These are phyloP conservation scores for Brettanomyces custersianus DNA, from an alignment of 805 yeast species.

Conservation along the genomic window DNA sequence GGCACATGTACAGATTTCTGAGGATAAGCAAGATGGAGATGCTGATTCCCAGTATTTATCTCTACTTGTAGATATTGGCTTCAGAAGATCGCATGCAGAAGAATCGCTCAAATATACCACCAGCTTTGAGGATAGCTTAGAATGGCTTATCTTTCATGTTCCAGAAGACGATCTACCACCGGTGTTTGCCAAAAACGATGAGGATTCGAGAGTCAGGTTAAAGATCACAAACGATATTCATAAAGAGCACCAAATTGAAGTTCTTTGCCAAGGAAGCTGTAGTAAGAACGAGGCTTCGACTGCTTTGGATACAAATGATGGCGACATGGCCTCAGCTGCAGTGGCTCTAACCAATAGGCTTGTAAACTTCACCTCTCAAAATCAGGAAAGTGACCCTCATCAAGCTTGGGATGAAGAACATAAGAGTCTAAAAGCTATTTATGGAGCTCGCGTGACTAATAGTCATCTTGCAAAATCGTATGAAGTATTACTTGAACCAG, in stretches of 20 bases:
- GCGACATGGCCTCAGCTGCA: constrained; percentile 43
- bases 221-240: constrained; percentile 44
- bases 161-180: constrained; percentile 92
- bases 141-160: constrained; percentile 77
- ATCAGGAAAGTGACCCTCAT: constrained; percentile 9
- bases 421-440: constrained; percentile 56
- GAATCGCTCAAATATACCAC: constrained; percentile 61
- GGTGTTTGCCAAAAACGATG: constrained; percentile 45
- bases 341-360: constrained; percentile 37
- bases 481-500: constrained; percentile 26
- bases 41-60: constrained; percentile 5
- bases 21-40: constrained; percentile 13
- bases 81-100: constrained; percentile 54
- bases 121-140: constrained; percentile 44
- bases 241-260: constrained; percentile 47
- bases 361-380: constrained; percentile 3
- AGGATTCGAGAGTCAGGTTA: constrained; percentile 49
- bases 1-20: constrained; percentile 48
- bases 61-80: constrained; percentile 41
- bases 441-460: constrained; percentile 19
- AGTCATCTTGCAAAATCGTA: constrained; percentile 27
- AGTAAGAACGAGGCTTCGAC: constrained; percentile 54
- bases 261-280: constrained; percentile 60
- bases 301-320: constrained; percentile 31
- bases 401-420: constrained; percentile 68